Conservation (phyloP, 371 early-diverging fungal species). For the Globomyces sp. region DNA sequence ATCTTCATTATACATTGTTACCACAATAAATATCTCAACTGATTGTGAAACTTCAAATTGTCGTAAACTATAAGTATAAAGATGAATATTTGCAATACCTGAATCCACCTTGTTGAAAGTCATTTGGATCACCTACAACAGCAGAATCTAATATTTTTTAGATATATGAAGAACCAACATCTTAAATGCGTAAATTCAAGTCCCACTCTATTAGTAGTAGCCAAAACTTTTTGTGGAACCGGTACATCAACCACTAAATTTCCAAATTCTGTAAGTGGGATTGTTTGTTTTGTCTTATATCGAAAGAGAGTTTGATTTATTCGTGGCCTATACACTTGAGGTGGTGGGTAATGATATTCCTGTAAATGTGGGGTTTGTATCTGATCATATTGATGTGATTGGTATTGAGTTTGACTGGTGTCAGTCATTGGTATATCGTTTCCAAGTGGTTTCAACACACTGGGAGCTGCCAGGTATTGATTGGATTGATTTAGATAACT, state of each 20-base stretch:
- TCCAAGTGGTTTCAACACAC: too few relatives aligned
- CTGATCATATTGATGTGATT: too few relatives aligned
- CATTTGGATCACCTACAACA: constrained; percentile 46
- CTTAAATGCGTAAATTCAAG: constrained; percentile 42
- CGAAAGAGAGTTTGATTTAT: constrained; percentile 33
- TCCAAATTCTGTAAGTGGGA: constrained; percentile 39
- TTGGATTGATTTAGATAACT: too few relatives aligned
- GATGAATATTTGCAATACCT: too few relatives aligned
- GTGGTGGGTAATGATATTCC: constrained; percentile 8
- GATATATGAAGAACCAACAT: constrained; percentile 14
- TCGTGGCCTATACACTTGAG: constrained; percentile 14
- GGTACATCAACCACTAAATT: constrained; percentile 49
- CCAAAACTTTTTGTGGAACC: constrained; percentile 42
- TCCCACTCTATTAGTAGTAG: constrained; percentile 13
- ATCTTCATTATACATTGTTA: constrained; percentile 63
- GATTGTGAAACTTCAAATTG: constrained; percentile 39
- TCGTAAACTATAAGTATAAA: constrained; percentile 18
- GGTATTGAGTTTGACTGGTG: too few relatives aligned
- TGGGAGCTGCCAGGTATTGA: too few relatives aligned
- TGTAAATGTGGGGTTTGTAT: background rate
- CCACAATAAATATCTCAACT: constrained; percentile 68
- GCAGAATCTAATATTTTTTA: constrained; percentile 34
- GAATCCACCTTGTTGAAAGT: constrained; percentile 35
- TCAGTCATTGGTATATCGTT: too few relatives aligned
- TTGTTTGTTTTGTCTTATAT: constrained; percentile 41